Conservation (phyloP, 2,329 filamentous ascomycete species). For the Tolypocladium capitatum region DNA sequence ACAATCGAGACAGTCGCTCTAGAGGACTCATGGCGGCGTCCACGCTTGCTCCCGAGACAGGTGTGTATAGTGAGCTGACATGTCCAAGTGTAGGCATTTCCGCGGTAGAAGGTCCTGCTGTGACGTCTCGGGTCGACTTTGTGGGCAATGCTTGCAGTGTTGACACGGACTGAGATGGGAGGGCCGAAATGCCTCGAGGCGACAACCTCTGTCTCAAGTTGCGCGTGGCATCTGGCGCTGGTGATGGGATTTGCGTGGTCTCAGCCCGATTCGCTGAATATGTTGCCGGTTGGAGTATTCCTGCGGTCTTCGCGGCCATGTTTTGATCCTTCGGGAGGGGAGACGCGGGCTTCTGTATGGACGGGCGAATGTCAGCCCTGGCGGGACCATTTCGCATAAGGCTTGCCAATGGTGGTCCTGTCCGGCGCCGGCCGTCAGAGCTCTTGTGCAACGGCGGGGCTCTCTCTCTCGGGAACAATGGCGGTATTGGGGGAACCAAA, state of each 20-base stretch:
- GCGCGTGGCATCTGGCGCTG: background rate
- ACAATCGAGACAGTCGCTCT: slow-evolving; percentile 1
- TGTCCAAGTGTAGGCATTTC: background rate
- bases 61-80: background rate
- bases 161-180: background rate
- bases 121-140: background rate
- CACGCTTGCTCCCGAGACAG: slow-evolving; percentile 8
- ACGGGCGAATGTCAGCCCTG: slow-evolving; percentile 17
- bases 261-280: background rate
- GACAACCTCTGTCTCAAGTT: background rate
- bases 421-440: background rate
- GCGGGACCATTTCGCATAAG: slow-evolving; percentile 19
- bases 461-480: background rate
- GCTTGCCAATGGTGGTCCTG: slow-evolving; percentile 7
- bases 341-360: slow-evolving; percentile 12
- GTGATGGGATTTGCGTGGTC: background rate
- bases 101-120: background rate
- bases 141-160: background rate
- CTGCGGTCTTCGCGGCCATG: slow-evolving; percentile 13
- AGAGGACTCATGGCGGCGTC: slow-evolving; percentile 10
- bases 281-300: background rate
- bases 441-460: background rate
- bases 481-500: slow-evolving; percentile 5
- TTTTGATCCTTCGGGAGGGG: slow-evolving; percentile 8
- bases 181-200: background rate